phyloP scores from a whole-genome alignment of 768 basidiomycete species.

The Paxillus ammoniavirescens region DNA sequence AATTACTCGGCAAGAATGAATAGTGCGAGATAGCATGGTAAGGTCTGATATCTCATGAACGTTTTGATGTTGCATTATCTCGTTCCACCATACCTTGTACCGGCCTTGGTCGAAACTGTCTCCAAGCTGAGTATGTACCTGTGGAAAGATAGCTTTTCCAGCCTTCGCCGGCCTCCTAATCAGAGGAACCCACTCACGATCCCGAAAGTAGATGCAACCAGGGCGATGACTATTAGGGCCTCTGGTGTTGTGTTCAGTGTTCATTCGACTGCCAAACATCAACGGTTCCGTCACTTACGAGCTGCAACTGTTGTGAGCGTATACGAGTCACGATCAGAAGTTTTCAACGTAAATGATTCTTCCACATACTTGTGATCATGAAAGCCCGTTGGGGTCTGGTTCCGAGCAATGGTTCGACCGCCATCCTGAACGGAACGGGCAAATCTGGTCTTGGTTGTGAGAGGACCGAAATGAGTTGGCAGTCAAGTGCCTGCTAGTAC shows the following conservation, averaged over 20 bases:
- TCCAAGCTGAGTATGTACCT: conserved; percentile 47
- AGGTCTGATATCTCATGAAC: conserved; percentile 45
- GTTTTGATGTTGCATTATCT: background rate
- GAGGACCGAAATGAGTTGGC: conserved; percentile 6
- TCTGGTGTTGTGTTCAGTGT: conserved; percentile 41
- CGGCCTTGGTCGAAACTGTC: conserved; percentile 14
- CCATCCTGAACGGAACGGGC: conserved; percentile 45
- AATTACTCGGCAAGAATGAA: conserved; percentile 80
- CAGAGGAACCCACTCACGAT: conserved; percentile 41
- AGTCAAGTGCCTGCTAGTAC: background rate
- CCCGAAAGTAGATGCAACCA: conserved; percentile 72
- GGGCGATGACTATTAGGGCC: conserved; percentile 68
- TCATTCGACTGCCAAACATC: background rate
- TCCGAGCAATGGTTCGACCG: conserved; percentile 66
- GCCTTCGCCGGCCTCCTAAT: background rate
- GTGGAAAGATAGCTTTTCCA: conserved; percentile 2
- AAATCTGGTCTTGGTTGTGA: conserved; percentile 14
- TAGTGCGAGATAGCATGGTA: conserved; percentile 82
- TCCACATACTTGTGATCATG: conserved; percentile 61
- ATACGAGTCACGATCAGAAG: conserved; percentile 4
- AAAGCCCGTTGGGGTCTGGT: conserved; percentile 74
- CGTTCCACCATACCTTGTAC: conserved; percentile 49
- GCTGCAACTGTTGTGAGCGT: conserved; percentile 42
- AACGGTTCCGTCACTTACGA: conserved; percentile 47
- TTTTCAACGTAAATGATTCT: background rate